These are phyloP conservation scores for Sabuloglossum arenarium DNA, from an alignment of 495 filamentous ascomycete species.

Conservation along the genomic window DNA sequence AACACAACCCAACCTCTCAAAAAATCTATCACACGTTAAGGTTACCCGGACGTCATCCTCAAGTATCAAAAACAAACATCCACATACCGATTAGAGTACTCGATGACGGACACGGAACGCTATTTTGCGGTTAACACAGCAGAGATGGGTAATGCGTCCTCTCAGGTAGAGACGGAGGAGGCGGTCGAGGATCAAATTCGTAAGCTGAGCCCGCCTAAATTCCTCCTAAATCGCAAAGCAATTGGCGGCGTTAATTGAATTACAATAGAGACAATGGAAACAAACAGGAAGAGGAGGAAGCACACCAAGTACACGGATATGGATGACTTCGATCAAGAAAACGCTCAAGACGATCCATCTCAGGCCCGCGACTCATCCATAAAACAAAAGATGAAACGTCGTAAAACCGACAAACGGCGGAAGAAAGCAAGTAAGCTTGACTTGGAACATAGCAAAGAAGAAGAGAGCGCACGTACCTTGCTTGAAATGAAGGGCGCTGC, in stretches of 20 bases:
- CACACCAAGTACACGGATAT: neutral
- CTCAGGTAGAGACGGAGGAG: neutral
- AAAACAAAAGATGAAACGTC: neutral
- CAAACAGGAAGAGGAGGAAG: neutral
- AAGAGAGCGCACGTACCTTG: slow-evolving; percentile 1
- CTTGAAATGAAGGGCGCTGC: slow-evolving; percentile 3
- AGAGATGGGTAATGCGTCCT: neutral
- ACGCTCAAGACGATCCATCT: neutral
- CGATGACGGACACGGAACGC: neutral
- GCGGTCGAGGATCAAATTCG: neutral
- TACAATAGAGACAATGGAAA: neutral
- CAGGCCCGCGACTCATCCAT: neutral
- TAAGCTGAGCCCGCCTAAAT: neutral
- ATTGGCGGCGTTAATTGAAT: neutral
- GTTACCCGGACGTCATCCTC: neutral
- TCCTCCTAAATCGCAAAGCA: neutral
- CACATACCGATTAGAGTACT: neutral
- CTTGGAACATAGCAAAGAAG: slow-evolving; percentile 2
- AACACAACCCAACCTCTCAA: neutral
- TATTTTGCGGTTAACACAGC: too few relatives aligned
- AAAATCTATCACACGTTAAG: neutral
- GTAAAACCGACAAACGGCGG: neutral
- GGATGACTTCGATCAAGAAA: neutral
- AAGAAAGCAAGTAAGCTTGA: neutral
- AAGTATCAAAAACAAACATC: neutral